Base-by-base conservation (phyloP, 768 basidiomycete species). In the Naganishia friedmannii region DNA sequence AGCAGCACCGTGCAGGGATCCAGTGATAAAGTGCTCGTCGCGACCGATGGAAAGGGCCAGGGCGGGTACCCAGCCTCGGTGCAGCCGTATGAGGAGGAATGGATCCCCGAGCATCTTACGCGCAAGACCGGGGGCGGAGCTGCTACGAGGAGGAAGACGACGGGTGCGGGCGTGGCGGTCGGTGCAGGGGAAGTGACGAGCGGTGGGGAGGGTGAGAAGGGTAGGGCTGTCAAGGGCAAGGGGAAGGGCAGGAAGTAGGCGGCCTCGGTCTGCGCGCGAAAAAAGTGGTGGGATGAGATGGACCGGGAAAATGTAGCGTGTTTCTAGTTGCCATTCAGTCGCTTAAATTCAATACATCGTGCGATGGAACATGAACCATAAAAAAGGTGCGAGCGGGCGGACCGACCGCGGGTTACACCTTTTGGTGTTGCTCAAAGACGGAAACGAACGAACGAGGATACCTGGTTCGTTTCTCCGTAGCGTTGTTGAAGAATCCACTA, bases 81-180 rank as follows among this genome's bases (percentile, higher is more conserved):
- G 55, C 77, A 78, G 71, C 78, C 80, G 19, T 80, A 79, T 66
- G 81, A 82, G 65, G 80, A 81, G 71, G 80, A 81, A 48, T 83
- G 81, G 81, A 81, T 83, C 68, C 82, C 82, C 10, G 78, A 73
- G 23, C 80, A 80, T 66, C 48, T 80, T 45, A 80, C 75, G 68
- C 74, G 66, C 53, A 45, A 31, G 15, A 10, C 42, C 42, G 23
- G 67, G 23, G 31, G 69, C 28, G 31, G 69, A 48, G 65, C 42
- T 42, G 26, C 53, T 6, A 63, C 9, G 67, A 54, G 37, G 53
- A n/a, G 55, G 37, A 74, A 74, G 67, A 75, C 74, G 66, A 72
- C 72, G 32, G 67, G 70, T 15, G 75, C 68, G 17, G 76, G 72
- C 3, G 77, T 74, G 58, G 77, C 75, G 45, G 71, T 73, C 5